Percentiles rank a stretch among this genome's conserved stretches.
Conservation (phyloP, 1,284 basidiomycete genomes). For the Earliella scabrosa region DNA sequence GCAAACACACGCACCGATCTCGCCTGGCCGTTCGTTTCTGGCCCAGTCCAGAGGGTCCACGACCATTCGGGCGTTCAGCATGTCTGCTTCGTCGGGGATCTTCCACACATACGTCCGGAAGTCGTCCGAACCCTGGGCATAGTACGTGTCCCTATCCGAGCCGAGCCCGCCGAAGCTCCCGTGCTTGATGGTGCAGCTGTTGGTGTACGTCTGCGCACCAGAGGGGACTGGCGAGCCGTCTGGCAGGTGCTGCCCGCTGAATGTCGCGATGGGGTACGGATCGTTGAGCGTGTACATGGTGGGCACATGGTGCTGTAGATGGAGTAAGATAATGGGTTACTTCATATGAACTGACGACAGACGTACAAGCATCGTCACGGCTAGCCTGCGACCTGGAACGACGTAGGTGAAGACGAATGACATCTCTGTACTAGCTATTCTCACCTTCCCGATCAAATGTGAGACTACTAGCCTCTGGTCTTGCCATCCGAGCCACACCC, state of each 20-base stretch:
- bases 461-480: conserved; percentile 70
- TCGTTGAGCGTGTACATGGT: conserved; percentile 72
- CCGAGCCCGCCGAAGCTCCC: conserved; percentile 72
- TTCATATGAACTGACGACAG: neutral
- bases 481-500: conserved; percentile 43
- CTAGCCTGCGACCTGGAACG: conserved; percentile 57
- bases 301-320: conserved; percentile 62
- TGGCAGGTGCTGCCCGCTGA: conserved; percentile 58
- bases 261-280: conserved; percentile 68
- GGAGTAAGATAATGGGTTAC: neutral
- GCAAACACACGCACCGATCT: conserved; percentile 49
- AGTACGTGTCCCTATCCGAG: conserved; percentile 58
- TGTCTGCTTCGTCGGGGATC: conserved; percentile 52
- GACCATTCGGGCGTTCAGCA: conserved; percentile 48
- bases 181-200: conserved; percentile 83
- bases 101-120: conserved; percentile 83
- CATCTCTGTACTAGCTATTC: neutral
- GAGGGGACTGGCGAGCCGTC: conserved; percentile 51
- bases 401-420: neutral
- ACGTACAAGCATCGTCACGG: conserved; percentile 66
- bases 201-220: conserved; percentile 61
- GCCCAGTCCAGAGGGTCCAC: conserved; percentile 50
- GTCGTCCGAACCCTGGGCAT: conserved; percentile 78
- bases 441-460: conserved; percentile 66
- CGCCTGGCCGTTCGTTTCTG: conserved; percentile 28